A percentile compares a stretch with the other conserved stretches of the same genome.
Conservation (phyloP, 768 basidiomycete genomes). For the Kwoniella heveanensis region DNA sequence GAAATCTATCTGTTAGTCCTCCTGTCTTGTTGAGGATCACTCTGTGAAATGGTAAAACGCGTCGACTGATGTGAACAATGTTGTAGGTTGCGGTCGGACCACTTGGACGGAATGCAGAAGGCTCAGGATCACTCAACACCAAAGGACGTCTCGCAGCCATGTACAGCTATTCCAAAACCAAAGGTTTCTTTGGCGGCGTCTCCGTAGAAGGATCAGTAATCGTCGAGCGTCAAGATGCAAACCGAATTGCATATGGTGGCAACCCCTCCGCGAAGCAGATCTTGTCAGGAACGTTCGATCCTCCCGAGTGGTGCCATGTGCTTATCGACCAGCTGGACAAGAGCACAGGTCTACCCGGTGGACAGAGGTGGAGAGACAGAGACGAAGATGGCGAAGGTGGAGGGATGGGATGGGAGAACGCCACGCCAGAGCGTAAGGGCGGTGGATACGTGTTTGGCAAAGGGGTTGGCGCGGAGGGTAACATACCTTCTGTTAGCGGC, state of each 20-base stretch:
- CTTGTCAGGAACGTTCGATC: slow-evolving; percentile 72
- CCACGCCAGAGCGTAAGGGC: slow-evolving; percentile 7
- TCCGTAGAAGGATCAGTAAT: slow-evolving; percentile 81
- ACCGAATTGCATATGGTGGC: slow-evolving; percentile 71
- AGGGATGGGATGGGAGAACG: slow-evolving; percentile 26
- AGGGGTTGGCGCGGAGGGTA: slow-evolving; percentile 38
- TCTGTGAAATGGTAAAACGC: too few relatives aligned
- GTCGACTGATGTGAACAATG: too few relatives aligned
- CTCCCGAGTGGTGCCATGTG: slow-evolving; percentile 75
- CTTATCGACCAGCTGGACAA: slow-evolving; percentile 73
- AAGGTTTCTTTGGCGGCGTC: slow-evolving; percentile 90
- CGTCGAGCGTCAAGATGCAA: slow-evolving; percentile 90
- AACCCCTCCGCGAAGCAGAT: slow-evolving; percentile 77
- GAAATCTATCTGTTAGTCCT: slow-evolving; percentile 79
- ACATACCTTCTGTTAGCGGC: slow-evolving; percentile 12
- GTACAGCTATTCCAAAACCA: slow-evolving; percentile 72
- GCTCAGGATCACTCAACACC: slow-evolving; percentile 75
- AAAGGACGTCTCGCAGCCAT: slow-evolving; percentile 89
- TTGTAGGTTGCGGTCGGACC: slow-evolving; percentile 73
- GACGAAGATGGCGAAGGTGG: slow-evolving; percentile 41
- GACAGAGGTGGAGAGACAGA: slow-evolving; percentile 66
- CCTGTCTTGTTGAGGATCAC: too few relatives aligned
- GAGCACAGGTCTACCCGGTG: slow-evolving; percentile 71
- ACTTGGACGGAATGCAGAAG: slow-evolving; percentile 88
- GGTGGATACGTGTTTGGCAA: slow-evolving; percentile 52